A percentile compares a stretch with the other conserved stretches of the same genome.
phyloP scores from a whole-genome alignment of 2,329 filamentous ascomycete genomes.

The Fusarium dlaminii region DNA sequence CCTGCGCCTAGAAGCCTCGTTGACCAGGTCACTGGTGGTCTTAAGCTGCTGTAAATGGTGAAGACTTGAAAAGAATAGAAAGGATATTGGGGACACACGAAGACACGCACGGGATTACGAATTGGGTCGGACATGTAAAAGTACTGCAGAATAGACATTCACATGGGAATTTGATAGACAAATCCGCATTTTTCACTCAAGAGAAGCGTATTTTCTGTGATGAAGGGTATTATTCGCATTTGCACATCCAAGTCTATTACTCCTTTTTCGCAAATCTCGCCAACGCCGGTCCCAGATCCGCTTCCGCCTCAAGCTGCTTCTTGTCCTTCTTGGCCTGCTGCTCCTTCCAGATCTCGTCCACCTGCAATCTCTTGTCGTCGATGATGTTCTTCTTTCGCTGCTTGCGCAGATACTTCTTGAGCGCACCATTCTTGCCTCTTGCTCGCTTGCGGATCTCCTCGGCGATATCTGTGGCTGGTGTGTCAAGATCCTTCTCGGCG shows the following conservation, averaged over 20 bases:
- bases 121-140: constrained; percentile 24
- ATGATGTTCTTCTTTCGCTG: constrained; percentile 93
- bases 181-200: background rate
- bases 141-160: constrained; percentile 21
- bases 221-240: constrained; percentile 43
- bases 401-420: constrained; percentile 91
- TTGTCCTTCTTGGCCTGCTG: constrained; percentile 73
- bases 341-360: constrained; percentile 83
- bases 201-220: background rate
- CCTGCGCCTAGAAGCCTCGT: constrained; percentile 86
- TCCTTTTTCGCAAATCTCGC: constrained; percentile 83
- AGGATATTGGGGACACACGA: background rate
- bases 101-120: constrained; percentile 4
- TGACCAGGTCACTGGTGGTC: constrained; percentile 82
- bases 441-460: constrained; percentile 79
- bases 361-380: constrained; percentile 89
- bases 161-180: constrained; percentile 16
- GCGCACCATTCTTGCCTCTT: constrained; percentile 86
- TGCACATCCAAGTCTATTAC: constrained; percentile 42
- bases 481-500: constrained; percentile 82
- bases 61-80: background rate
- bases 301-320: constrained; percentile 70
- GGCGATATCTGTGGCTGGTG: constrained; percentile 63
- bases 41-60: constrained; percentile 77
- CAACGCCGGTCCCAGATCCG: constrained; percentile 85